Evolutionary conservation across 371 early-diverging fungal genomes (phyloP).

Genomic region (Choanephora cucurbitarum): DNA sequence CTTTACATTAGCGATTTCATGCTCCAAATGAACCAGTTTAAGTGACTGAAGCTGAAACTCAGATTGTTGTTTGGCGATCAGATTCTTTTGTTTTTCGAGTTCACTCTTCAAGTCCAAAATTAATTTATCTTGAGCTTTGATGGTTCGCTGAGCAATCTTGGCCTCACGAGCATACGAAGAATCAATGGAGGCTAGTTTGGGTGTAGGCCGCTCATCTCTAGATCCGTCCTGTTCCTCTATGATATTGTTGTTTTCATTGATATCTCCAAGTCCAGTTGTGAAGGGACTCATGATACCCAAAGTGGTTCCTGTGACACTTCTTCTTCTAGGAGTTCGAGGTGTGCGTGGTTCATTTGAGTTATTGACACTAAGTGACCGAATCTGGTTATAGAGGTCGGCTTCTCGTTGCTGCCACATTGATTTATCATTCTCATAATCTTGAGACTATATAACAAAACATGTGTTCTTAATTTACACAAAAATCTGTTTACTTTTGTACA

Average conservation of each 20-base stretch:
- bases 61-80: slow-evolving; percentile 41
- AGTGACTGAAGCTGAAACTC: slow-evolving; percentile 46
- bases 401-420: slow-evolving; percentile 49
- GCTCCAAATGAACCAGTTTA: slow-evolving; percentile 52
- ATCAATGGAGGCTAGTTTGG: slow-evolving; percentile 45
- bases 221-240: slow-evolving; percentile 1
- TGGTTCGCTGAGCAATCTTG: slow-evolving; percentile 55
- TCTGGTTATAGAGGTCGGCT: slow-evolving; percentile 51
- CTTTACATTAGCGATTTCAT: slow-evolving; percentile 62
- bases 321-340: slow-evolving; percentile 46
- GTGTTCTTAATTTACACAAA: neutral
- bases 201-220: slow-evolving; percentile 12
- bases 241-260: slow-evolving; percentile 22
- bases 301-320: slow-evolving; percentile 38
- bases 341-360: slow-evolving; percentile 36
- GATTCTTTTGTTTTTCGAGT: slow-evolving; percentile 39
- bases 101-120: slow-evolving; percentile 47
- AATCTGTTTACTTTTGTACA: slow-evolving; percentile 4
- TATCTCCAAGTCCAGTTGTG: slow-evolving; percentile 34
- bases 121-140: slow-evolving; percentile 53
- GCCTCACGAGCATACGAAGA: slow-evolving; percentile 50
- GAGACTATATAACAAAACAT: slow-evolving; percentile 27
- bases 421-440: slow-evolving; percentile 49
- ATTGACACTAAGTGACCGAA: slow-evolving; percentile 33
- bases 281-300: slow-evolving; percentile 37